Base-by-base conservation (phyloP, 164 flowering plant genomes). In the Kalanchoe fedtschenkoi region DNA sequence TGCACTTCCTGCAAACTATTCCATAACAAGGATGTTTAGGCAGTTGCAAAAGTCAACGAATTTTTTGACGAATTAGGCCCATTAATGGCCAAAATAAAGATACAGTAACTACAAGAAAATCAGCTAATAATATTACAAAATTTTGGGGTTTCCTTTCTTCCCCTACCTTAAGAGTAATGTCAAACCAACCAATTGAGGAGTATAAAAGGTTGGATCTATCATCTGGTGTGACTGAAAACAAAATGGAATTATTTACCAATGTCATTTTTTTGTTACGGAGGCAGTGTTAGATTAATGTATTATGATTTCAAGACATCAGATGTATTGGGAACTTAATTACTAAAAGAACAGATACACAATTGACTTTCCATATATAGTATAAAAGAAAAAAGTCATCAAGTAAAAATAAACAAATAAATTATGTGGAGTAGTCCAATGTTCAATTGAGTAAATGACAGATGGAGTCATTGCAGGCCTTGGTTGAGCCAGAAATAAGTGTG, bases 1-100 rank as follows among this genome's bases (percentile, higher is more conserved):
- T 93, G 78, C 98, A 93, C 68, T 81, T 90, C 82, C 95, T 86
- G 85, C 98, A 93, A 75, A 90, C 98, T 93, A 75, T 41, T 62
- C 35, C 29, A 60, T 43, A 34, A 28, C 65, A 29, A 61, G 72
- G 37, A 62, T 41, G 39, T 39, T 26, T 53, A 62, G 54, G 56
- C 34, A 56, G 34, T 1, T 54, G 35, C 16, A 26, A 43, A 33
- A 22, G 16, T 66, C 15, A n/a, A 51, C 26, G 32, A 8, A 47
- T 22, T 16, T 7, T 2, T 16, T 26, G 38, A 11, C 41, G 19
- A 60, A 8, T 13, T 21, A 58, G 30, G 56, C 32, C 32, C 30
- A 13, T 51, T 10, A 51, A 51, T 24, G 9, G 2, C 56, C 56
- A 47, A 22, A 28, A 51, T 51, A 51, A 30, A 51, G 17, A 51